These are phyloP conservation scores for Aspergillus fumigatiaffinis DNA, from an alignment of 2,329 filamentous ascomycete species.

Conservation along the genomic window DNA sequence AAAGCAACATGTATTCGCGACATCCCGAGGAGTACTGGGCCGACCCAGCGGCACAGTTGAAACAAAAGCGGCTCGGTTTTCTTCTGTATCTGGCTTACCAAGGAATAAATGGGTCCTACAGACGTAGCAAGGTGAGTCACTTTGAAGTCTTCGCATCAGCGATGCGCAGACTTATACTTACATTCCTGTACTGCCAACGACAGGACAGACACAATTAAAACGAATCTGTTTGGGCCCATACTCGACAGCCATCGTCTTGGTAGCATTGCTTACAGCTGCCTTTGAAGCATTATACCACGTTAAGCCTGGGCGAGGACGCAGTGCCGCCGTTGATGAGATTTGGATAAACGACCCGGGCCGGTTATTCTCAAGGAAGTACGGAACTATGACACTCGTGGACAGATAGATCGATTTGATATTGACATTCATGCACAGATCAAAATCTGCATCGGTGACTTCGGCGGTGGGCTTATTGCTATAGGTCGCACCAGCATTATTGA, in stretches of 20 bases:
- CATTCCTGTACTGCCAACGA: constrained; percentile 21
- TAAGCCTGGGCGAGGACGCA: constrained; percentile 35
- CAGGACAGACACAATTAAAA: constrained; percentile 24
- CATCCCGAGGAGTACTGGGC: constrained; percentile 46
- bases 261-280: constrained; percentile 35
- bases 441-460: constrained; percentile 39
- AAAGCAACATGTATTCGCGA: constrained; percentile 65
- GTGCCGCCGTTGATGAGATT: constrained; percentile 37
- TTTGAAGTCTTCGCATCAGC: constrained; percentile 35
- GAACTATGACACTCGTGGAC: constrained; percentile 31
- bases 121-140: constrained; percentile 43
- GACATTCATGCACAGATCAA: constrained; percentile 37
- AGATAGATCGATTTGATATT: constrained; percentile 40
- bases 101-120: constrained; percentile 59
- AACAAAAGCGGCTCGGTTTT: constrained; percentile 36
- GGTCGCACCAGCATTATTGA: constrained; percentile 44
- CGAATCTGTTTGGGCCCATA: constrained; percentile 21
- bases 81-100: constrained; percentile 35
- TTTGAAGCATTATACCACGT: constrained; percentile 44
- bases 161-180: constrained; percentile 5
- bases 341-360: constrained; percentile 38
- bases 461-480: constrained; percentile 35
- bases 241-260: constrained; percentile 24
- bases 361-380: constrained; percentile 31
- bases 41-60: constrained; percentile 36